Percentiles rank a stretch among this genome's conserved stretches.
Conservation (phyloP, 176 grass and related monocot species). For the Poa annua region DNA sequence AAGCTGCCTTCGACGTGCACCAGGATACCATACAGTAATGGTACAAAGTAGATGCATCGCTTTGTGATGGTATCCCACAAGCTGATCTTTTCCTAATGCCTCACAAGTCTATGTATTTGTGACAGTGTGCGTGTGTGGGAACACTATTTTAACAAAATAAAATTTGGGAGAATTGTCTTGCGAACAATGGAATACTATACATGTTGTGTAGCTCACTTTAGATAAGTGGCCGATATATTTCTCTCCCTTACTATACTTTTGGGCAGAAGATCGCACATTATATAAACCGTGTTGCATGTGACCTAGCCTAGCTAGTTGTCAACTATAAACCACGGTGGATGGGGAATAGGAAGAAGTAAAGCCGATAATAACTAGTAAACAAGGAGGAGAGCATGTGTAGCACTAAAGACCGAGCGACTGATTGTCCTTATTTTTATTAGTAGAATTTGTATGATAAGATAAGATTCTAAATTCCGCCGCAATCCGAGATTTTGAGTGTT, state of each 20-base stretch:
- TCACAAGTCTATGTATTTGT: background rate
- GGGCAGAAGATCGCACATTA: background rate
- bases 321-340: background rate
- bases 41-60: no score
- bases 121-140: background rate
- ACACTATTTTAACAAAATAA: background rate
- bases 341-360: background rate
- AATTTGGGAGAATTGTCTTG: background rate
- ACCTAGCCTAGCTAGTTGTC: background rate
- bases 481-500: background rate
- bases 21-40: no score
- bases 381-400: background rate
- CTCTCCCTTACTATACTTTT: background rate
- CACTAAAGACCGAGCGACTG: background rate
- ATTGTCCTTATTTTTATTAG: background rate
- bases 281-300: background rate
- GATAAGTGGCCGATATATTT: background rate
- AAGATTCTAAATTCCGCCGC: background rate
- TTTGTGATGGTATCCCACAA: no score
- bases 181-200: background rate
- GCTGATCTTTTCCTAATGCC: background rate
- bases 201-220: background rate
- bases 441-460: background rate
- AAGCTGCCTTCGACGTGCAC: no score
- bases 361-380: background rate